Evolutionary conservation across 208 protist species (phyloP).

Genomic region (Crithidia bombi): DNA sequence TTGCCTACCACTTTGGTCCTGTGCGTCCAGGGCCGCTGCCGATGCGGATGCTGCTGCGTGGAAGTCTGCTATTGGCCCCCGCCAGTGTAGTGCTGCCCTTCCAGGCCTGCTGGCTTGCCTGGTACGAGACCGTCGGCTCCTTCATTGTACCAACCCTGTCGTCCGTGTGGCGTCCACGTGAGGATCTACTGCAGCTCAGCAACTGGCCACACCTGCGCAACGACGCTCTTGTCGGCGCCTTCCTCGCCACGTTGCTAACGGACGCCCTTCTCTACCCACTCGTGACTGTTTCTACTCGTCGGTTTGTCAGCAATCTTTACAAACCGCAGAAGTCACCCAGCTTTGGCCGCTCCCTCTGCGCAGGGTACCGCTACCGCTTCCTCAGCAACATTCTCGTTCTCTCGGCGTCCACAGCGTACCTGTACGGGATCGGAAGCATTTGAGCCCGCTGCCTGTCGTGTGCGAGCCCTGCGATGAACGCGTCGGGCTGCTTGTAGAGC

Average conservation of each 20-base stretch:
- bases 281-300: slow-evolving; percentile 31
- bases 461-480: not conserved
- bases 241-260: slow-evolving; percentile 43
- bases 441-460: not conserved
- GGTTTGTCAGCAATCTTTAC: slow-evolving; percentile 53
- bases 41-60: slow-evolving; percentile 39
- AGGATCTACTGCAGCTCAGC: slow-evolving; percentile 46
- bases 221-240: slow-evolving; percentile 70
- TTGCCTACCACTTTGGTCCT: slow-evolving; percentile 76
- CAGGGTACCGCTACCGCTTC: slow-evolving; percentile 72
- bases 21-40: slow-evolving; percentile 43
- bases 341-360: slow-evolving; percentile 56
- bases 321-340: slow-evolving; percentile 46
- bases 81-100: slow-evolving; percentile 55
- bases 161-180: slow-evolving; percentile 64
- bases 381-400: slow-evolving; percentile 55
- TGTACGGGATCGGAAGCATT: slow-evolving; percentile 25
- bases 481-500: too few species aligned
- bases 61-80: slow-evolving; percentile 43
- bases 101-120: slow-evolving; percentile 66
- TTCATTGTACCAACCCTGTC: slow-evolving; percentile 74
- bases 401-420: slow-evolving; percentile 43
- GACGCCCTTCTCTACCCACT: slow-evolving; percentile 64
- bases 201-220: slow-evolving; percentile 64
- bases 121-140: slow-evolving; percentile 77